Evolutionary conservation across 2,329 filamentous ascomycete genomes (phyloP), one percentile per base, ranked within the genome.

Genomic region (Eutypa lata): DNA sequence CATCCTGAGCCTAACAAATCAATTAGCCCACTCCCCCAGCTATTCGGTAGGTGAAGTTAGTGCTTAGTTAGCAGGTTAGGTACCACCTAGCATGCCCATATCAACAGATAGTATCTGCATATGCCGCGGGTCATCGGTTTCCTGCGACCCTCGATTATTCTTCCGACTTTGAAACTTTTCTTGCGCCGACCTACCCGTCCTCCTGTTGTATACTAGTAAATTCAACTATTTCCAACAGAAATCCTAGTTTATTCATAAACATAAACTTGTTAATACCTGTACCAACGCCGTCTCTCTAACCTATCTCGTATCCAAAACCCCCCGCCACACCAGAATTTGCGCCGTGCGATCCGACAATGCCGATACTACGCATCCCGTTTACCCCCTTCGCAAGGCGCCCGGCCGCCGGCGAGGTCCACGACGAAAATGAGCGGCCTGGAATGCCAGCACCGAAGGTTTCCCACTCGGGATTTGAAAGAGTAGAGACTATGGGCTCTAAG

Each of bases 301-400:
- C n/a, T n/a, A n/a, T n/a, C 26, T 31, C 6, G 5, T 38, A 7
- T 38, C 35, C 35, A 7, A 18, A 7, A 18, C 13, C 16, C 13
- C 13, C 35, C 5, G 7, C 14, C 22, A 13, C 16, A 7, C 21
- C 42, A 16, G 22, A 24, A 8, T 45, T n/a, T 16, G 16, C 21
- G 22, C 47, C 45, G 37, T 28, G 31, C 40, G 22, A 55, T 53
- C 56, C 58, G 49, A 65, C 43, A 50, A 67, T 67, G 64, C 64
- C 63, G 52, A 88, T 90, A 66, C n/a, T n/a, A n/a, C 85, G 88
- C 61, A 91, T 90, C 69, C 84, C 87, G 28, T 88, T 91, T 67
- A 75, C 80, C 69, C 84, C 87, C 31, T 88, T 91, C 67, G 75
- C 80, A 52, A 82, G 82, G 63, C 85, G 83, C 50, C 73, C 80